Evolutionary conservation across 441 rosid genomes (phyloP), one percentile per base, ranked within the genome.

Genomic region (Flueggea neowawraea): DNA sequence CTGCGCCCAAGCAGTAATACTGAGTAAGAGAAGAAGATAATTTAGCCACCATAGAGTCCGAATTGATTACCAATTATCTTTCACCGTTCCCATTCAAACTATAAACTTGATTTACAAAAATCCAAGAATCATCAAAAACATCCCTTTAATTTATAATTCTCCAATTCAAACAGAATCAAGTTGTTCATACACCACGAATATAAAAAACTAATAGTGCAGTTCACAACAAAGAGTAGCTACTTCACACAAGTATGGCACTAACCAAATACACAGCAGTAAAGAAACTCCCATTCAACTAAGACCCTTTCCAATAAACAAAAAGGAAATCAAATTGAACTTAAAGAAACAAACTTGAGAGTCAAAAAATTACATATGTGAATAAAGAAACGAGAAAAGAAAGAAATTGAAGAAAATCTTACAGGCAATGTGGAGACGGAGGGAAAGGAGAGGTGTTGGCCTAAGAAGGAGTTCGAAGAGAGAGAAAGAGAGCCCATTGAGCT

Each of bases 401-500:
- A 50, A 47, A 10, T 52, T 7, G 39, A 51, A 28, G 16, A 49
- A 32, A 5, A 61, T 71, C 83, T 56, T 73, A 90, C 91, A 61
- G 77, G 77, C 47, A 69, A 3, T 45, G 76, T 58, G 33, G 72
- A 75, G 73, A 73, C 62, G 66, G 82, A 69, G 61, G 78, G 73
- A 33, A 74, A 73, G 52, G 79, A 56, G 55, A 90, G 82, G 66
- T 91, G 85, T 61, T 85, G 95, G 39, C 96, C 95, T n/a, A 84
- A 66, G 78, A 86, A 87, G 55, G 94, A 81, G 66, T 59, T 85
- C 6, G 96, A 67, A 31, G 87, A 77, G 31, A 83, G n/a, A 16
- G 92, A 90, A n/a, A 90, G 88, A 17, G 90, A 75, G 11, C 80
- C 61, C 71, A 91, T 77, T 45, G 98, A 80, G 80, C 82, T 78